Base-by-base conservation (phyloP, 1,284 basidiomycete genomes). In the Meira miltonrushii region DNA sequence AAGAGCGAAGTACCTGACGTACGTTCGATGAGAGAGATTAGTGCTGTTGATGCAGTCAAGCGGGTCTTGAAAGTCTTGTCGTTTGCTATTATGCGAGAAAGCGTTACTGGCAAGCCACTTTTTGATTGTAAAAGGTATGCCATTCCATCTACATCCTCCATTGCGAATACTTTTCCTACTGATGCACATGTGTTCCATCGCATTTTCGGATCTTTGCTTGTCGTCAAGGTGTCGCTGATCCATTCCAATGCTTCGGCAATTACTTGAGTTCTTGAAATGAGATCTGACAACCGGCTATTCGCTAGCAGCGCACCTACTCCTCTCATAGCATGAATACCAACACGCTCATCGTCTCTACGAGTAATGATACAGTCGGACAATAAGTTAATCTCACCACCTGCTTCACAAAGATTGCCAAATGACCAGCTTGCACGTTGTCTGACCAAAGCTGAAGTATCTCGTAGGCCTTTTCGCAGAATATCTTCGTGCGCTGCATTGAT, bases 131-230 rank as follows among this genome's bases (percentile, higher is more conserved):
- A 8, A 33, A 33, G 28, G 28, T 4, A 33, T 33, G 28, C 28
- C 28, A 33, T 33, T 33, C 4, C 28, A 33, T 33, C 28, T 4
- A 8, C 28, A 23, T 48, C 46, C 5, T 17, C 17, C 46, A 48
- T 15, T 13, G 21, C 17, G 25, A 48, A 13, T 21, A 48, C 5
- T 5, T 17, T 17, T 2, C 21, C 50, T 13, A 53, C 12, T n/a
- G 50, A 39, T 13, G 50, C 50, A 21, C 21, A n/a, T 53, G 50
- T 33, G 28, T 53, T 53, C 50, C 50, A 53, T 19, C 50, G 50
- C 12, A 41, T 38, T 41, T 53, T 53, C 7, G 50, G 50, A 25
- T 44, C 43, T 4, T n/a, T n/a, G 17, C 50, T 33, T 12, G 17
- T 21, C 25, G 13, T 48, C 12, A 48, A 23, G 23, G 8, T 13